Percentiles rank a stretch among this genome's conserved stretches.
phyloP scores from a whole-genome alignment of 1,139 yeast genomes.

The Trichomonascaceae sp. region DNA sequence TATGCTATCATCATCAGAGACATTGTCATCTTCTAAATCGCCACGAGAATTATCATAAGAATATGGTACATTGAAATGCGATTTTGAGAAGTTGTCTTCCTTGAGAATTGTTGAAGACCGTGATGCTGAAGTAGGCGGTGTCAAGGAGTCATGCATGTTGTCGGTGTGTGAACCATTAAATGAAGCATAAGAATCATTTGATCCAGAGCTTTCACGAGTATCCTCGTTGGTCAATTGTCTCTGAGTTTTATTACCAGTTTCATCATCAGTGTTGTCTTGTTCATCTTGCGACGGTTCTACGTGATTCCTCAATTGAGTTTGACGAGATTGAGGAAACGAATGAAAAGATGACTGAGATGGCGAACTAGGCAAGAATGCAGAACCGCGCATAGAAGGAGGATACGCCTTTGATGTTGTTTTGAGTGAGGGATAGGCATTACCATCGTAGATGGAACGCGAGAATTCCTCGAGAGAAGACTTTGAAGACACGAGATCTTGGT shows the following conservation, averaged over 20 bases:
- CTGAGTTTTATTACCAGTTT: not conserved
- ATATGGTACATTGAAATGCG: not conserved
- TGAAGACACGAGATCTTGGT: conserved; percentile 21
- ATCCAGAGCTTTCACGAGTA: not conserved
- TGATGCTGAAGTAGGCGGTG: not conserved
- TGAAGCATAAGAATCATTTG: not conserved
- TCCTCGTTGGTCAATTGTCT: not conserved
- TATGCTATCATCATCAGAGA: not conserved
- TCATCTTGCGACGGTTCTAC: not conserved
- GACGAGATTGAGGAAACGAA: not conserved
- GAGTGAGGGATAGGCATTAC: conserved; percentile 13
- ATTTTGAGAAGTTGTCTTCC: not conserved
- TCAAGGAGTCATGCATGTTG: not conserved
- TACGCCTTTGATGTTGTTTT: not conserved
- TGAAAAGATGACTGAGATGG: not conserved
- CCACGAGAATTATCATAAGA: not conserved
- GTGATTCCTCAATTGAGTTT: not conserved
- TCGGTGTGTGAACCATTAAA: not conserved
- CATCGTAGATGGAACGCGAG: conserved; percentile 20
- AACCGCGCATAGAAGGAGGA: not conserved
- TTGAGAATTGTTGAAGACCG: not conserved
- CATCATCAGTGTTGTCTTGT: not conserved
- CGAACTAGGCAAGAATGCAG: not conserved
- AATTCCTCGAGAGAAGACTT: conserved; percentile 24
- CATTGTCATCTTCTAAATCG: not conserved